These are phyloP conservation scores for Emmonsia crescens DNA, from an alignment of 2,329 filamentous ascomycete genomes.

Conservation along the genomic window DNA sequence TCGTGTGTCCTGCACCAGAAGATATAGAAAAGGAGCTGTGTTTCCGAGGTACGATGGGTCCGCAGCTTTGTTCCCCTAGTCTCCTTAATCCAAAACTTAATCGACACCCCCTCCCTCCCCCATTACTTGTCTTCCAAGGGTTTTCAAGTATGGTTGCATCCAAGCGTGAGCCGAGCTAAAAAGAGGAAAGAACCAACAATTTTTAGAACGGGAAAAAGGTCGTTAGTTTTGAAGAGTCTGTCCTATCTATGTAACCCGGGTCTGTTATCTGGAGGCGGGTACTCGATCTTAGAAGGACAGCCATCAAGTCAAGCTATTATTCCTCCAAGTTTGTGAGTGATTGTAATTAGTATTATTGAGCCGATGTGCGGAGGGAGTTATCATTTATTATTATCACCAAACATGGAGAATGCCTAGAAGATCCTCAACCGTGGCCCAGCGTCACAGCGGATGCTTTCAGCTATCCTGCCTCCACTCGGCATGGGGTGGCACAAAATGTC, in stretches of 20 bases:
- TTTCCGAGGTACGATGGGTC: not conserved
- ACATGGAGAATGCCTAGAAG: not conserved
- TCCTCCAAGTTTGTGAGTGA: not conserved
- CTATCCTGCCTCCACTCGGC: not conserved
- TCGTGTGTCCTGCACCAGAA: not conserved
- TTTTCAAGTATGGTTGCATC: too few species aligned
- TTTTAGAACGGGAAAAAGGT: not conserved
- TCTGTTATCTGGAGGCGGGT: too few species aligned
- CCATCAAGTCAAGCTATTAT: not conserved
- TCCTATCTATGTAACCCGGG: too few species aligned
- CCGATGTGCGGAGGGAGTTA: not conserved
- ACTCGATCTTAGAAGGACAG: too few species aligned
- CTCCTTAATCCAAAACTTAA: not conserved
- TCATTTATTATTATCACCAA: not conserved
- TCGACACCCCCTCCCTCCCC: not conserved
- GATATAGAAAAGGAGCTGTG: not conserved
- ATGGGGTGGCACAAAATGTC: constrained; percentile 1
- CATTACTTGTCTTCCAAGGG: too few species aligned
- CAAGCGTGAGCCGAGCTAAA: not conserved
- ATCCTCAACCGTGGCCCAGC: not conserved
- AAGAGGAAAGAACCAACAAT: not conserved
- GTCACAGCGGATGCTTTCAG: not conserved
- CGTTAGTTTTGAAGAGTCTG: too few species aligned
- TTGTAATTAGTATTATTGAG: not conserved
- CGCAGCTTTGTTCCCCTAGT: not conserved